phyloP scores from a whole-genome alignment of 2,329 filamentous ascomycete species.

The Chaetoscypha palmicola region DNA sequence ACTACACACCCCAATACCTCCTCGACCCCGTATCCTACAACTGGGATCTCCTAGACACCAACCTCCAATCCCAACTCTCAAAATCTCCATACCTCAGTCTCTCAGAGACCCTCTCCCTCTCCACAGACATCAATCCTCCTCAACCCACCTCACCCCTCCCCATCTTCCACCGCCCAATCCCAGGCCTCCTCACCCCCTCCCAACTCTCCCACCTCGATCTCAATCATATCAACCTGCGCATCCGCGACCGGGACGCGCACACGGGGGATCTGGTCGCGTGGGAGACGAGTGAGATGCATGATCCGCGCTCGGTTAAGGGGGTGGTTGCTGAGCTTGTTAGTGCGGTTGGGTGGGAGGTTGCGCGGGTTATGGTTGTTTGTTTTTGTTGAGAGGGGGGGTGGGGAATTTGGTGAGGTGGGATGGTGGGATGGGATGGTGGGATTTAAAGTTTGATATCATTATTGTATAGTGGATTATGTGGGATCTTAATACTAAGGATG shows the following conservation, averaged over 20 bases:
- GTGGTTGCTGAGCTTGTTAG: conserved; percentile 62
- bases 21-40: conserved; percentile 59
- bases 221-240: conserved; percentile 47
- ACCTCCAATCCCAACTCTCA: conserved; percentile 44
- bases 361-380: conserved; percentile 51
- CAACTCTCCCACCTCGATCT: conserved; percentile 50
- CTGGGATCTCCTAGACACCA: conserved; percentile 51
- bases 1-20: conserved; percentile 68
- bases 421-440: too few species aligned
- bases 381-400: too few species aligned
- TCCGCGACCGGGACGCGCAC: conserved; percentile 35
- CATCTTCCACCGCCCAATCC: conserved; percentile 57
- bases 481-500: too few species aligned
- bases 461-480: too few species aligned
- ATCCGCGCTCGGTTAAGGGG: conserved; percentile 49
- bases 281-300: conserved; percentile 44
- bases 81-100: conserved; percentile 23
- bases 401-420: too few species aligned
- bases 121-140: conserved; percentile 13
- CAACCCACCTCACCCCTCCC: conserved; percentile 26
- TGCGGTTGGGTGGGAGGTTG: conserved; percentile 54
- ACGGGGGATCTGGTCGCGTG: conserved; percentile 51
- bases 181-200: conserved; percentile 52
- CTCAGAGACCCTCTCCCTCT: neutral
- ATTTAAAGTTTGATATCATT: too few species aligned